These are phyloP conservation scores for Annona cherimola DNA, from an alignment of 164 flowering plant genomes.

Conservation along the genomic window DNA sequence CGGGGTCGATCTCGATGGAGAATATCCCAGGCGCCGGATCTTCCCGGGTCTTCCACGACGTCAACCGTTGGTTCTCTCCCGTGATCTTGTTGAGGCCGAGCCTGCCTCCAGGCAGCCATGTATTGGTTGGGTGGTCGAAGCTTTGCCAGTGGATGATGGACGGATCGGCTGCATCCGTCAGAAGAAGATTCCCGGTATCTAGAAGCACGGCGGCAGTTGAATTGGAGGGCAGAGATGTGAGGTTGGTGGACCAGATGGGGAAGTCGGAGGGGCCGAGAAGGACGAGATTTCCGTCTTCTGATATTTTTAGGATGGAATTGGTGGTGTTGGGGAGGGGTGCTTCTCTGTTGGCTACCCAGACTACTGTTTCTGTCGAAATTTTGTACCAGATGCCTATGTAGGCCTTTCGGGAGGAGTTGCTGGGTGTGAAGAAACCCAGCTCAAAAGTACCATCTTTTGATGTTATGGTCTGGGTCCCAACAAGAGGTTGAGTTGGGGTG, in stretches of 20 bases:
- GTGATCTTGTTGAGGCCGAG: slow-evolving; percentile 29
- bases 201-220: slow-evolving; percentile 33
- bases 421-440: slow-evolving; percentile 23
- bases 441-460: slow-evolving; percentile 16
- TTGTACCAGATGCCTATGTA: slow-evolving; percentile 25
- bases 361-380: slow-evolving; percentile 8
- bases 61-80: slow-evolving; percentile 18
- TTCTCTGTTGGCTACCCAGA: slow-evolving; percentile 31
- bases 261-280: slow-evolving; percentile 31
- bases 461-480: slow-evolving; percentile 16
- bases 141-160: slow-evolving; percentile 47
- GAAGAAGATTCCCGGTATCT: slow-evolving; percentile 54
- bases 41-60: slow-evolving; percentile 51
- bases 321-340: slow-evolving; percentile 14
- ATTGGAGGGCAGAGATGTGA: slow-evolving; percentile 16
- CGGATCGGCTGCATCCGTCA: slow-evolving; percentile 28
- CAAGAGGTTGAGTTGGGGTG: slow-evolving; percentile 19
- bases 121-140: slow-evolving; percentile 46
- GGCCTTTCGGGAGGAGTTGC: slow-evolving; percentile 15
- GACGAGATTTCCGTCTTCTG: slow-evolving; percentile 45
- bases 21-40: slow-evolving; percentile 50
- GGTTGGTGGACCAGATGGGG: slow-evolving; percentile 58
- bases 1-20: slow-evolving; percentile 15
- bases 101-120: slow-evolving; percentile 51
- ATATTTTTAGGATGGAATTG: slow-evolving; percentile 11